Percentiles rank a stretch among this genome's conserved stretches.
Evolutionary conservation across 2,329 filamentous ascomycete species (phyloP).

Genomic region (Cadophora gregata): DNA sequence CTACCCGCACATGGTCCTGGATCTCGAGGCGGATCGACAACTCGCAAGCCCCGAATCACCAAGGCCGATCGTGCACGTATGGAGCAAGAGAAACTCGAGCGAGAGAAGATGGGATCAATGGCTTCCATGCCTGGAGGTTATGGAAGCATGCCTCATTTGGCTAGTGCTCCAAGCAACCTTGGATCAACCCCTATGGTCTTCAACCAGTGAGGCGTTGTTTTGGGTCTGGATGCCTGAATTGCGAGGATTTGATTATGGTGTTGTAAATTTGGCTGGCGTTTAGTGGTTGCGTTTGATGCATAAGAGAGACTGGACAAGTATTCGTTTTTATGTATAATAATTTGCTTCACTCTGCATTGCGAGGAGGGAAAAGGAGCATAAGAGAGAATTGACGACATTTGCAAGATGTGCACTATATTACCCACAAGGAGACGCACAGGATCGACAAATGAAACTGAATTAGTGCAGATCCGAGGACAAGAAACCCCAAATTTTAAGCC

Average conservation of each 20-base stretch:
- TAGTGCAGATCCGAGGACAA: no score
- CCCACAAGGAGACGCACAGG: not conserved
- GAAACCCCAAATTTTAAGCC: no score
- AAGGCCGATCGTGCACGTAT: conserved; percentile 84
- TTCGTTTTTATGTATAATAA: conserved; percentile 14
- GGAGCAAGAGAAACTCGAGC: conserved; percentile 80
- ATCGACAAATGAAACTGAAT: no score
- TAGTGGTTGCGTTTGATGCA: not conserved
- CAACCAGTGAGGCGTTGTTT: conserved; percentile 35
- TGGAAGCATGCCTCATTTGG: conserved; percentile 38
- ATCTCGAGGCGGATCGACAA: conserved; percentile 76
- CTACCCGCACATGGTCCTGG: conserved; percentile 60
- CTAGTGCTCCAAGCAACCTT: conserved; percentile 36
- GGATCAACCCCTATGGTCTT: conserved; percentile 45
- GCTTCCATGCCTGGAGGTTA: conserved; percentile 40
- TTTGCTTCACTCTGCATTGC: conserved; percentile 21
- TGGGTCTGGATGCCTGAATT: conserved; percentile 14
- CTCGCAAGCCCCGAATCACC: conserved; percentile 82
- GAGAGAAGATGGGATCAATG: conserved; percentile 56
- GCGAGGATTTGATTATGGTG: conserved; percentile 1
- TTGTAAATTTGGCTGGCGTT: conserved; percentile 19
- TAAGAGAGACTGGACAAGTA: conserved; percentile 1
- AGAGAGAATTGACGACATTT: conserved; percentile 14
- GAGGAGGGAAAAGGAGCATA: conserved; percentile 15
- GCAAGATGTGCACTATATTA: not conserved